Evolutionary conservation across 164 flowering plant genomes (phyloP), one percentile per base, ranked within the genome.

Genomic region (Dillenia suffruticosa): DNA sequence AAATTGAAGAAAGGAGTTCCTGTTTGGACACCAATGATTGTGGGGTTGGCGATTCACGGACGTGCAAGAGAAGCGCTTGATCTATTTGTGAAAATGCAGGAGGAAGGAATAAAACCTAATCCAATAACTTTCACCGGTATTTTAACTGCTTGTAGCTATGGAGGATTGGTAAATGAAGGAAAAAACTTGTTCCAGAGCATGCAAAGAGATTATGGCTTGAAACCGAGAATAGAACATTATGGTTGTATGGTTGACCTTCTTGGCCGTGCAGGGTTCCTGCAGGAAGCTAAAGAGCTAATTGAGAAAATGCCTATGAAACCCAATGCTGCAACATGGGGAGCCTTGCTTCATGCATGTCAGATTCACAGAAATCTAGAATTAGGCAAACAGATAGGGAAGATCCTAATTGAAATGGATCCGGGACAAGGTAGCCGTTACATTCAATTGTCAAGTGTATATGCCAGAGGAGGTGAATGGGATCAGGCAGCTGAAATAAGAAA

Each of bases 221-320:
- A 45, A 5, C 84, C 84, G 15, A 53, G 68, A 2, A 68, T 77
- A 14, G 84, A 79, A 72, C 84, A 81, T 51, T 84, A 77, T 45
- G 85, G 85, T 3, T 81, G 85, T 67, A 73, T 84, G 85, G 82
- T 78, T 50, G 78, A 84, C 49, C 76, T 84, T 54, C 71, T 84
- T 6, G 79, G 85, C 52, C 75, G 84, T 69, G 79, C 80, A 9
- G 85, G 85, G 51, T 45, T 52, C 59, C 72, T 84, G 32, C 56
- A 71, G 45, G 84, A 84, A 69, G 85, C 84, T 12, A 64, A 63
- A 68, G 70, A 70, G 56, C 8, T 84, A 48, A 69, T 76, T 12
- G 66, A 68, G 49, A 62, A 53, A 14, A 79, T 84, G 85, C 82
- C 88, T 2, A 48, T 70, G 61, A 67, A 69, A 47, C 81, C 84